These are phyloP conservation scores for Spiraea crenata DNA, from an alignment of 331 rosid genomes.

Conservation along the genomic window DNA sequence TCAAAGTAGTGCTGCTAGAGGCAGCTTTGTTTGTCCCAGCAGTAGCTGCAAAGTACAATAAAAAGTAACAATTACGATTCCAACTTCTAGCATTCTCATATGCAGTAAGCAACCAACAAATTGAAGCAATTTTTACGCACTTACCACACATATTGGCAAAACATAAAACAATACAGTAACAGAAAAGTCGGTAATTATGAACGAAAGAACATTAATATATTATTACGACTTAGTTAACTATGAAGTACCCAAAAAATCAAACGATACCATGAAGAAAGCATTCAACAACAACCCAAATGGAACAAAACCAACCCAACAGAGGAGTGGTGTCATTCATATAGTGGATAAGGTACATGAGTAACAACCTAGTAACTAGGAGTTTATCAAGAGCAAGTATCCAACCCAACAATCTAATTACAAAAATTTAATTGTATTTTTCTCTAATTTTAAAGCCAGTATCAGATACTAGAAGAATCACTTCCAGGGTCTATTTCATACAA, in stretches of 20 bases:
- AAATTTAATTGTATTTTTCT: background rate
- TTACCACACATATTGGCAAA: background rate
- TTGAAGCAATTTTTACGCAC: background rate
- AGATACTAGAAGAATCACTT: background rate
- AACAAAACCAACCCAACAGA: background rate
- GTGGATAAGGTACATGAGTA: background rate
- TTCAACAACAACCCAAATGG: background rate
- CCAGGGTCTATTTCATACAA: background rate
- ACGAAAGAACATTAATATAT: background rate
- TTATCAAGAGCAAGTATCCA: background rate
- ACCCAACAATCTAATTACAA: background rate
- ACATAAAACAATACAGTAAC: background rate
- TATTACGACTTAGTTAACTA: no score
- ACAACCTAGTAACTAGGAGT: background rate
- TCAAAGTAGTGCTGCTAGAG: constrained; percentile 71
- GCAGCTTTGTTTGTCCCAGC: constrained; percentile 83
- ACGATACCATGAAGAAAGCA: background rate
- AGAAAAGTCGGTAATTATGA: background rate
- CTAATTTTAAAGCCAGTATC: background rate
- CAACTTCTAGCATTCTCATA: background rate
- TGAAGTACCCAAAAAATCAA: no score
- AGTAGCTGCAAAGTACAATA: constrained; percentile 44
- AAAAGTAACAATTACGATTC: constrained; percentile 1
- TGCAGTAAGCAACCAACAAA: background rate
- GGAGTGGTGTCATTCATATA: background rate